phyloP scores from a whole-genome alignment of 495 filamentous ascomycete genomes.

The Trichoderma reesei region DNA sequence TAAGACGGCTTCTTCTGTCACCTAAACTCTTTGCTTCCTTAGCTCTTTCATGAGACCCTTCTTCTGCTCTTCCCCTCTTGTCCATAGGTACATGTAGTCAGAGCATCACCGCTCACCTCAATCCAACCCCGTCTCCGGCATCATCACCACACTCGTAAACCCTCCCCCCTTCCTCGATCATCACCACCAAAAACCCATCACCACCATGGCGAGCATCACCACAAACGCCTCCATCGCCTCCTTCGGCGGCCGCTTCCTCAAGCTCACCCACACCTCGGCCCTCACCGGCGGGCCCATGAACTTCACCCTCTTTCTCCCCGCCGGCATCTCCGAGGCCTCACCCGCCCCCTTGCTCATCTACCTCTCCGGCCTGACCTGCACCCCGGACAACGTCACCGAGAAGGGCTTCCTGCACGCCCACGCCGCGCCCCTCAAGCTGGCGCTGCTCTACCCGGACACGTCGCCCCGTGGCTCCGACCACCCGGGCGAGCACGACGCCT shows the following conservation, averaged over 20 bases:
- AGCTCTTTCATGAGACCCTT: no score
- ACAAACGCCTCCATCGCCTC: conserved; percentile 82
- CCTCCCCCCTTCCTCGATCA: background rate
- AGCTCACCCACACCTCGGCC: conserved; percentile 73
- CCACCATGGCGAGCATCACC: conserved; percentile 59
- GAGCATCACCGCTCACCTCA: no score
- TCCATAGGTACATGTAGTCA: no score
- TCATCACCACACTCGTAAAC: background rate
- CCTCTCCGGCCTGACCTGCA: conserved; percentile 90
- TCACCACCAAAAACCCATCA: background rate
- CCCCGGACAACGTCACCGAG: conserved; percentile 89
- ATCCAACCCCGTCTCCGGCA: no score
- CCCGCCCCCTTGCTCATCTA: conserved; percentile 87
- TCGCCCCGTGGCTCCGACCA: conserved; percentile 76
- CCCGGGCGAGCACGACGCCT: conserved; percentile 69
- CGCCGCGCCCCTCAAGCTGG: conserved; percentile 69
- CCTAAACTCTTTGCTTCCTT: no score
- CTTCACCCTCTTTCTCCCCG: conserved; percentile 64
- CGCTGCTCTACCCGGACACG: conserved; percentile 88
- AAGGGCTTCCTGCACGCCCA: conserved; percentile 90
- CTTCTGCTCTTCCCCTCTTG: no score
- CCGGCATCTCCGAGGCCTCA: conserved; percentile 34
- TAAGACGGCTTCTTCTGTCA: no score
- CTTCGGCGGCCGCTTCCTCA: conserved; percentile 92
- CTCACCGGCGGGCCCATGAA: conserved; percentile 60